Evolutionary conservation across 2,329 filamentous ascomycete species (phyloP), one percentile per base, ranked within the genome.

Genomic region (Huntiella omanensis): DNA sequence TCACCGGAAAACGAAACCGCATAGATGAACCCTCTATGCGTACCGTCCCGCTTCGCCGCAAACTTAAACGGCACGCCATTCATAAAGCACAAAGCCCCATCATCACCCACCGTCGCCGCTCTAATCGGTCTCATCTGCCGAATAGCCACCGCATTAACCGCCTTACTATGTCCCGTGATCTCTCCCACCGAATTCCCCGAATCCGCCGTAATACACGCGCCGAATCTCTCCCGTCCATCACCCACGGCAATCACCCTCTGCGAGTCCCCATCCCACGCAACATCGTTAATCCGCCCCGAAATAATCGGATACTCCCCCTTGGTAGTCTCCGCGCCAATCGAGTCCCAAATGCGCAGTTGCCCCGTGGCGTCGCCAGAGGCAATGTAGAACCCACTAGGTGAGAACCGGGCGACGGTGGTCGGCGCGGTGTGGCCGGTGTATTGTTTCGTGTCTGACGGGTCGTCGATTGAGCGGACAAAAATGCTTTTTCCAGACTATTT

Each of bases 401-500:
- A 76, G 67, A 98, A 96, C 47, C 86, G 83, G 40, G 91, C 91
- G 52, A 96, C 84, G 3, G 86, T 94, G 1, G 91, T 94, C 52
- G 80, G 72, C 40, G 83, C 72, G 40, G 84, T 94, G 66, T 98
- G 91, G 55, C 82, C 80, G 11, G 80, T 92, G 65, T 96, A 98
- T 63, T 98, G 87, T 58, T 82, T 86, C 61, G 79, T 79, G 52
- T 80, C 64, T 53, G 83, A 72, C 45, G 88, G 88, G 59, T 91
- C 68, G 65, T 98, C 88, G 66, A 98, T 94, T 52, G 80, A 87
- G 55, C 91, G 85, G 41, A 98, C 71, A 65, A 95, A 96, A 64
- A 98, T 80, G 51, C 88, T 96, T 69, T 96, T 96, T 58, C 85
- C 87, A 45, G 86, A 88, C 85, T 92, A n/a, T n/a, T n/a, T n/a